phyloP scores from a whole-genome alignment of 768 basidiomycete species.

The Kondoa malvinella region DNA sequence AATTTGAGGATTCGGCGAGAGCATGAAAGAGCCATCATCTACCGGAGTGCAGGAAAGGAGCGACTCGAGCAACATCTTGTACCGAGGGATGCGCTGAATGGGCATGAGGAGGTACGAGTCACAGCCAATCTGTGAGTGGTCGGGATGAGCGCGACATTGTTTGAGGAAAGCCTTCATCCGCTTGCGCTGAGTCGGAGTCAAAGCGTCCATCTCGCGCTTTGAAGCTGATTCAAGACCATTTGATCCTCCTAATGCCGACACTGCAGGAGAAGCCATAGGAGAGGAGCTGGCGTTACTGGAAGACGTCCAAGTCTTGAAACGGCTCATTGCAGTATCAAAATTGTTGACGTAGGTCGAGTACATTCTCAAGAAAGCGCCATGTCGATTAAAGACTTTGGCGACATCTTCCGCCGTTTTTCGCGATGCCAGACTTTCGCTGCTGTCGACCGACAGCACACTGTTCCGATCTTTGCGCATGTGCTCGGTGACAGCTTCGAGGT shows the following conservation, averaged over 20 bases:
- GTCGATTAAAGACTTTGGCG: conserved; percentile 74
- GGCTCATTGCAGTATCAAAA: conserved; percentile 79
- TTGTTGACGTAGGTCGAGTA: conserved; percentile 98
- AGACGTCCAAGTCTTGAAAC: conserved; percentile 64
- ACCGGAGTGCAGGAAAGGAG: conserved; percentile 30
- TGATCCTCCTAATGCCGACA: no score
- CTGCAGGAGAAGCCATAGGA: no score
- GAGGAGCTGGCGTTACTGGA: no score
- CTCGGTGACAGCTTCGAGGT: conserved; percentile 59
- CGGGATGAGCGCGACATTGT: conserved; percentile 69
- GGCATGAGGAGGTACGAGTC: conserved; percentile 57
- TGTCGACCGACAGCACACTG: conserved; percentile 48
- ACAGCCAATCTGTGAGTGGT: conserved; percentile 73
- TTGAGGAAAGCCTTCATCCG: conserved; percentile 73
- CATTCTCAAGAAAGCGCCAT: conserved; percentile 80
- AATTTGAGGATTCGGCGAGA: conserved; percentile 52
- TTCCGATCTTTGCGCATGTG: conserved; percentile 41
- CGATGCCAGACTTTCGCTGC: conserved; percentile 35
- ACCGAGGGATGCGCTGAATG: conserved; percentile 92
- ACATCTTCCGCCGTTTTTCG: conserved; percentile 58
- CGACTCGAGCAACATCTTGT: conserved; percentile 57
- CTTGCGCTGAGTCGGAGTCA: conserved; percentile 66
- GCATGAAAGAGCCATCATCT: conserved; percentile 26
- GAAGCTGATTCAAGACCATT: not conserved
- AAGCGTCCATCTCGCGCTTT: conserved; percentile 12